Evolutionary conservation across 129 eudicot genomes (phyloP).

Genomic region (Erigeron canadensis): DNA sequence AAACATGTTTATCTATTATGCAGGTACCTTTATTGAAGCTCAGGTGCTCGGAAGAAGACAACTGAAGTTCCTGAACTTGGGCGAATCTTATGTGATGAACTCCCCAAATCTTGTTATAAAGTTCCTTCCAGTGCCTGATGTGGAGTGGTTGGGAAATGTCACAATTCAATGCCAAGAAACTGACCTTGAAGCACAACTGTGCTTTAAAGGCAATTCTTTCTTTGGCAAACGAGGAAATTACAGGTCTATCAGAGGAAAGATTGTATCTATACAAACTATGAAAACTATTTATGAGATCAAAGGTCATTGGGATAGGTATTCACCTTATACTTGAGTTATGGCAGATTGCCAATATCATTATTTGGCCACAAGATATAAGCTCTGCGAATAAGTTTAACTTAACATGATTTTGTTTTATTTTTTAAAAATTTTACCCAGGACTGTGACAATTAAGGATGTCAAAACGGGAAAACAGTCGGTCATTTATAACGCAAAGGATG

Average conservation of each 20-base stretch:
- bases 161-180: constrained; percentile 65
- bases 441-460: constrained; percentile 57
- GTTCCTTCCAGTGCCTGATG: constrained; percentile 65
- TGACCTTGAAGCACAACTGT: constrained; percentile 71
- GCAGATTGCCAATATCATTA: no score
- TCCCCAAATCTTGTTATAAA: constrained; percentile 78
- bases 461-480: constrained; percentile 45
- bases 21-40: constrained; percentile 69
- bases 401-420: no score
- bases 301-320: constrained; percentile 96
- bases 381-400: no score
- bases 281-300: constrained; percentile 53
- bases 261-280: constrained; percentile 39
- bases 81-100: constrained; percentile 65
- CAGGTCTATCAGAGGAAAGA: constrained; percentile 69
- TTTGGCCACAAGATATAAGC: no score
- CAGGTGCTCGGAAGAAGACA: constrained; percentile 59
- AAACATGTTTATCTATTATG: neutral
- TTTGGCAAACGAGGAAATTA: constrained; percentile 41
- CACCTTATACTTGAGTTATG: neutral
- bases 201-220: constrained; percentile 52
- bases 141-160: constrained; percentile 75
- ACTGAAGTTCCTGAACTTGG: constrained; percentile 49
- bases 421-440: constrained; percentile 34
- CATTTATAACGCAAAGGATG: constrained; percentile 70